A percentile compares a stretch with the other conserved stretches of the same genome.
Conservation (phyloP, 2,329 filamentous ascomycete genomes). For the Mollisiaceae sp. region DNA sequence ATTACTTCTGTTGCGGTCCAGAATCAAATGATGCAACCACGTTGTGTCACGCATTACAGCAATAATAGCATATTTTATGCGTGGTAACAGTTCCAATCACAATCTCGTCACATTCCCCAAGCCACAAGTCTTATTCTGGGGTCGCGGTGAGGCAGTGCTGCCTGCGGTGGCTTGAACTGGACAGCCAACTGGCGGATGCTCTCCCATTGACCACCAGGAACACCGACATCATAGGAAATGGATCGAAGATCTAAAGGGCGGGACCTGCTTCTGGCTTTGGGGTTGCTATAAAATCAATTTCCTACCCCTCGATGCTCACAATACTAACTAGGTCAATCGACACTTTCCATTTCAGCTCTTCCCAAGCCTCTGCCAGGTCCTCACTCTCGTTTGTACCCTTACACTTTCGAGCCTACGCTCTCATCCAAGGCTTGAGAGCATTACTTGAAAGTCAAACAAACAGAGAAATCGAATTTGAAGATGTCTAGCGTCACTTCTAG, state of each 20-base stretch:
- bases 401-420: too few species aligned
- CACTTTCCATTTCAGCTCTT: neutral
- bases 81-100: neutral
- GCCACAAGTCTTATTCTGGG: neutral
- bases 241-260: constrained; percentile 6
- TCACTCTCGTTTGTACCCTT: neutral
- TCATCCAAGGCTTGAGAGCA: neutral
- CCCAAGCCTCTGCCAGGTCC: neutral
- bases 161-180: constrained; percentile 1
- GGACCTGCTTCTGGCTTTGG: neutral
- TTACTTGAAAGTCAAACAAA: neutral
- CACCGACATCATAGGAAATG: constrained; percentile 3
- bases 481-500: constrained; percentile 20
- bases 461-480: neutral
- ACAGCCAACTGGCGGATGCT: neutral
- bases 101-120: neutral
- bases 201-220: neutral
- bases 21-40: neutral
- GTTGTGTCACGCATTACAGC: neutral
- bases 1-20: neutral
- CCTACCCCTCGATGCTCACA: neutral
- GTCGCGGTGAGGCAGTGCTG: constrained; percentile 8
- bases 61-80: neutral
- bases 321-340: neutral
- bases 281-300: constrained; percentile 5